Evolutionary conservation across 1,139 yeast species (phyloP).

Genomic region (Dujonia santamariae): DNA sequence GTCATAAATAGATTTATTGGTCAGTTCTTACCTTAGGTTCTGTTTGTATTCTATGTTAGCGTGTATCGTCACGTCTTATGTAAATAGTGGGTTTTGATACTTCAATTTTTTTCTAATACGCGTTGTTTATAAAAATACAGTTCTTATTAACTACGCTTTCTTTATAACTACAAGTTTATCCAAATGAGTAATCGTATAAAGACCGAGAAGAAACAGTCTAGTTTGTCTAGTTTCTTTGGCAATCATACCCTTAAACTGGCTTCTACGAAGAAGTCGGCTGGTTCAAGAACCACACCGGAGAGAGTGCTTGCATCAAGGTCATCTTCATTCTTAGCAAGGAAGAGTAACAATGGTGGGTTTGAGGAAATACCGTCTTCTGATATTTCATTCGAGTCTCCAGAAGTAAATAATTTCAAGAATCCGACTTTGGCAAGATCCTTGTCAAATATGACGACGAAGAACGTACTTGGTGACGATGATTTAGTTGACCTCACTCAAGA

Average conservation of each 20-base stretch:
- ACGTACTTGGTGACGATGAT: not conserved
- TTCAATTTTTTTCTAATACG: no score
- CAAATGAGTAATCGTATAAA: constrained; percentile 1
- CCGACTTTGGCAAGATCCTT: constrained; percentile 16
- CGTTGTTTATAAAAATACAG: no score
- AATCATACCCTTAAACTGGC: constrained; percentile 4
- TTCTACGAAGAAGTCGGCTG: not conserved
- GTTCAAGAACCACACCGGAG: constrained; percentile 16
- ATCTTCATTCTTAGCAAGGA: constrained; percentile 18
- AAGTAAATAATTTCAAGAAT: constrained; percentile 24
- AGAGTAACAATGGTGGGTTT: constrained; percentile 15
- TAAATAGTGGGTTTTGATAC: no score
- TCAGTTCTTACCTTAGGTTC: no score
- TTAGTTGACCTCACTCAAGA: constrained; percentile 13
- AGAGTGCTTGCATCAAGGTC: constrained; percentile 16
- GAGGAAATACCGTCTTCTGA: constrained; percentile 27
- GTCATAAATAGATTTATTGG: no score
- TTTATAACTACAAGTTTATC: constrained; percentile 7
- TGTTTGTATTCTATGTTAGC: no score
- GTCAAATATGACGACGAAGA: constrained; percentile 4
- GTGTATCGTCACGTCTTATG: no score
- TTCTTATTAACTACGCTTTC: no score
- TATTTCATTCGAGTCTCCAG: constrained; percentile 30
- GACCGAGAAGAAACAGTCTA: constrained; percentile 14
- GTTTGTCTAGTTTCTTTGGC: constrained; percentile 18